Percentiles rank a stretch among this genome's conserved stretches.
These are phyloP conservation scores for Isatis tinctoria DNA, from an alignment of 345 rosid species.

Conservation along the genomic window DNA sequence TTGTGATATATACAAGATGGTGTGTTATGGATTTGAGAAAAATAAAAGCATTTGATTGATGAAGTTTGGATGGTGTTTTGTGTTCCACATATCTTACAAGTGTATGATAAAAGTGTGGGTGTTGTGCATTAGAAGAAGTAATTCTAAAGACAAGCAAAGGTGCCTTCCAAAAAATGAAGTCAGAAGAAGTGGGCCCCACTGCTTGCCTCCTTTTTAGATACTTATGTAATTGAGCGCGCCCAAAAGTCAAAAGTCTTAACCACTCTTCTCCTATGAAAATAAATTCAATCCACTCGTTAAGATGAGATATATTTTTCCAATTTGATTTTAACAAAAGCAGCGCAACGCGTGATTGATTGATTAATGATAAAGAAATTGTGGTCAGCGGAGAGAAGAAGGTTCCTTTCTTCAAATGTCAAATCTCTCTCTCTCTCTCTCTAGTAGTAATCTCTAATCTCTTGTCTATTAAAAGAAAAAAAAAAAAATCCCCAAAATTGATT, in stretches of 20 bases:
- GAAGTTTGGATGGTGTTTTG: conserved; percentile 9
- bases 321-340: too few relatives aligned
- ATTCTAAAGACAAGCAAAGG: neutral
- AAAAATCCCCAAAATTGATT: neutral
- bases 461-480: too few relatives aligned
- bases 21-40: neutral
- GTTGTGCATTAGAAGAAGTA: too few relatives aligned
- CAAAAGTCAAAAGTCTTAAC: conserved; percentile 6
- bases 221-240: neutral
- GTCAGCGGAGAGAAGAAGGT: neutral
- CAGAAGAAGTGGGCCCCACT: neutral
- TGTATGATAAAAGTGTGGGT: neutral
- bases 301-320: too few relatives aligned
- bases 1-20: neutral
- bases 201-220: neutral
- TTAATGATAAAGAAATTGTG: neutral
- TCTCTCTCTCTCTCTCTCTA: neutral
- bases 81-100: neutral
- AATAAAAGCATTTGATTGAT: neutral
- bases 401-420: neutral
- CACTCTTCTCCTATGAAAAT: neutral
- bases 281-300: too few relatives aligned
- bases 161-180: neutral
- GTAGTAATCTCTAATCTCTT: neutral
- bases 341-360: neutral